Evolutionary conservation across 805 yeast species (phyloP).

Genomic region (Danielia reshetovae): DNA sequence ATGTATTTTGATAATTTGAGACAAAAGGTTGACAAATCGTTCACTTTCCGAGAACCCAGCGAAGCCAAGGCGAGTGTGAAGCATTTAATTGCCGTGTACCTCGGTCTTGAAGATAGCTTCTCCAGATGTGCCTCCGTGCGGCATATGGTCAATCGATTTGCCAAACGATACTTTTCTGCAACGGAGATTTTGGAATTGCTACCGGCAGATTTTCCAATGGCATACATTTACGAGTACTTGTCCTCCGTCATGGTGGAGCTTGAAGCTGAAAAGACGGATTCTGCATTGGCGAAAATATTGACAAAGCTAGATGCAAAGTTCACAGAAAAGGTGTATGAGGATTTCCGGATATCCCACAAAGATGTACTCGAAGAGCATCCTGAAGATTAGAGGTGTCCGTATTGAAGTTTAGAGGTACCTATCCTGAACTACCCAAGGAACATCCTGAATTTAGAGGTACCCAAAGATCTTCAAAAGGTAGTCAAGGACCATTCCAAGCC

Average conservation of each 20-base stretch:
- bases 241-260: slow-evolving; percentile 17
- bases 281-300: slow-evolving; percentile 23
- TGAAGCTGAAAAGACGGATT: slow-evolving; percentile 15
- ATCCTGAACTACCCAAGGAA: too few relatives aligned
- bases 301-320: slow-evolving; percentile 26
- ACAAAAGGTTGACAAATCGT: not conserved
- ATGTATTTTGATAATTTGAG: slow-evolving; percentile 13
- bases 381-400: too few relatives aligned
- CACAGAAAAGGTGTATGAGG: slow-evolving; percentile 18
- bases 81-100: slow-evolving; percentile 18
- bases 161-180: slow-evolving; percentile 17
- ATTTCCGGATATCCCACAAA: slow-evolving; percentile 12
- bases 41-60: not conserved
- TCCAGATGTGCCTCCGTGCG: slow-evolving; percentile 18
- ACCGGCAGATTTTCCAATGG: slow-evolving; percentile 30
- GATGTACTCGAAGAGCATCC: not conserved
- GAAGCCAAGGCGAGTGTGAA: slow-evolving; percentile 11
- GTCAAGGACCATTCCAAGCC: slow-evolving; percentile 64
- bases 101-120: slow-evolving; percentile 4
- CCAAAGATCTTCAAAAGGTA: slow-evolving; percentile 52
- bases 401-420: too few relatives aligned
- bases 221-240: slow-evolving; percentile 26
- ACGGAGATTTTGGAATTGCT: slow-evolving; percentile 24
- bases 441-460: slow-evolving; percentile 27
- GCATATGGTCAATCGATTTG: slow-evolving; percentile 27